Evolutionary conservation across 768 basidiomycete species (phyloP), one percentile per base, ranked within the genome.

Genomic region (Phaffia tasmanica): DNA sequence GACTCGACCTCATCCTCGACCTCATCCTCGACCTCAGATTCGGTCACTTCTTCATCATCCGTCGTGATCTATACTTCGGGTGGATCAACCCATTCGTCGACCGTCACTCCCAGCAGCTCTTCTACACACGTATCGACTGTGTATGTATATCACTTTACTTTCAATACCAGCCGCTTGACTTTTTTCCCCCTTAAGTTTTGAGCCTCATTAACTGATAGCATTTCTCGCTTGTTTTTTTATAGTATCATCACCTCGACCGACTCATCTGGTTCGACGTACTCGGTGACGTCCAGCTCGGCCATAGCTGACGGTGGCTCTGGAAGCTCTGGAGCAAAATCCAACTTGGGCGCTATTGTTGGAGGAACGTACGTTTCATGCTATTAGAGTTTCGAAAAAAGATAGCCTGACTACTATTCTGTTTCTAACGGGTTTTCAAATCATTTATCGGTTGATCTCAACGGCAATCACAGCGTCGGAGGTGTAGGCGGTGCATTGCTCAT

Each of bases 311-410:
- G 15, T 1, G 32, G 18, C 51, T 3, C 35, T 25, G 56, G 53
- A 7, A 49, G 18, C 51, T 3, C 35, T 25, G 56, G 53, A 7
- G 23, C 60, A 5, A 63, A 63, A 56, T 58, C 62, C 48, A 64
- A 69, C 58, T 23, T 69, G 25, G 67, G 67, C 6, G 67, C 67
- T 27, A 69, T 69, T 57, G 67, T 64, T 19, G 67, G 67, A n/a
- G 67, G 67, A 59, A 58, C 57, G 67, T 69, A 32, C 50, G 21
- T 35, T 23, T 32, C 15, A 23, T 42, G n/a, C 46, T 14, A 25
- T 32, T n/a, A 25, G 46, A 11, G 42, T 50, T n/a, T 60, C 32
- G 32, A 30, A 7, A 29, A 14, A 29, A 25, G 7, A 21, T 46
- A 48, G 50, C 5, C 60, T 62, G 23, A 27, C 30, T 16, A 16